Evolutionary conservation across 371 early-diverging fungal species (phyloP).

Genomic region (Rhizomucor pusillus): DNA sequence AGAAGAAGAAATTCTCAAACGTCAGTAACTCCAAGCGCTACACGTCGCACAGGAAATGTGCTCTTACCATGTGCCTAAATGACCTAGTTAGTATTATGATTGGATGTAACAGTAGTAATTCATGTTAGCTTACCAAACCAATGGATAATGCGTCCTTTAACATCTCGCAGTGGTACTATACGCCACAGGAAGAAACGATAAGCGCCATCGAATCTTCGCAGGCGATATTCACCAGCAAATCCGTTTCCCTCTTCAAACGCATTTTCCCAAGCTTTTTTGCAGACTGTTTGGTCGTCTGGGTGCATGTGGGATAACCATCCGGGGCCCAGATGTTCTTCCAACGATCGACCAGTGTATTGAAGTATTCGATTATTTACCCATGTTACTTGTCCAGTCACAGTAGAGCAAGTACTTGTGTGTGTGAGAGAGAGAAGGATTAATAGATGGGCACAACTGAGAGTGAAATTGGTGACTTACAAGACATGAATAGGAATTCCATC

Average conservation of each 20-base stretch:
- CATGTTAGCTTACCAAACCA: conserved; percentile 49
- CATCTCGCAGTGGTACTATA: conserved; percentile 57
- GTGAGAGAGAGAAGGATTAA: neutral
- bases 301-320: conserved; percentile 57
- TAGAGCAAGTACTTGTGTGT: conserved; percentile 49
- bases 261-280: conserved; percentile 49
- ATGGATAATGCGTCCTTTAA: conserved; percentile 57
- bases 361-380: conserved; percentile 65
- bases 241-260: conserved; percentile 58
- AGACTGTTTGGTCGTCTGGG: conserved; percentile 52
- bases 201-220: conserved; percentile 58
- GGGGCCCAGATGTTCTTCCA: conserved; percentile 52
- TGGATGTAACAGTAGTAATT: neutral
- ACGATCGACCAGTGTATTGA: conserved; percentile 51
- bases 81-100: neutral
- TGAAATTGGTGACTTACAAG: conserved; percentile 44
- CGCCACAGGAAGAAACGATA: conserved; percentile 64
- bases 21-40: too few relatives aligned
- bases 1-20: conserved; percentile 1
- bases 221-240: conserved; percentile 58
- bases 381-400: conserved; percentile 50
- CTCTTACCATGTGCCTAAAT: conserved; percentile 20
- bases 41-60: neutral
- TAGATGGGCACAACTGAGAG: neutral
- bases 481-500: conserved; percentile 67